Conservation (phyloP, 805 yeast species). For the Danielia oregonensis region DNA sequence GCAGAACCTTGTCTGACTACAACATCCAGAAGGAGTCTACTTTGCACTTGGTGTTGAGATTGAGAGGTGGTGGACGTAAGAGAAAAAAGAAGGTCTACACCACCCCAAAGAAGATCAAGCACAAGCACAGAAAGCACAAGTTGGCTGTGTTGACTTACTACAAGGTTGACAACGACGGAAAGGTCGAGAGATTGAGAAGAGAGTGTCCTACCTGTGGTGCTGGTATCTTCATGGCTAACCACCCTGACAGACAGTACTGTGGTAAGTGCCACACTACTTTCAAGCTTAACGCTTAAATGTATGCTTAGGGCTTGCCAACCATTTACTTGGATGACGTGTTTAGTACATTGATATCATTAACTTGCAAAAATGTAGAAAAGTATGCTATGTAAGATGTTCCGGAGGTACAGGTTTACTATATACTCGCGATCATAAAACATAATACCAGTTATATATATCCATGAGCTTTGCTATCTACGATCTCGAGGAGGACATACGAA, state of each 20-base stretch:
- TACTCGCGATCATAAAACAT: too few relatives aligned
- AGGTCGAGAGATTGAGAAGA: constrained; percentile 97
- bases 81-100: constrained; percentile 99
- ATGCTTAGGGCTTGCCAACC: neutral
- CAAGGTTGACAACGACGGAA: constrained; percentile 98
- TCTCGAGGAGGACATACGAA: constrained; percentile 59
- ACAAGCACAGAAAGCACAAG: constrained; percentile 99
- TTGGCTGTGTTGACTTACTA: constrained; percentile 98
- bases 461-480: constrained; percentile 53
- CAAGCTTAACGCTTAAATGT: constrained; percentile 38
- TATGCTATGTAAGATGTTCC: too few relatives aligned
- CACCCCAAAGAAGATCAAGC: constrained; percentile 99
- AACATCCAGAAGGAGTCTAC: constrained; percentile 99
- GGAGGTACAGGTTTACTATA: too few relatives aligned
- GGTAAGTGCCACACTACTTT: constrained; percentile 98
- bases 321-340: neutral
- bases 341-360: neutral
- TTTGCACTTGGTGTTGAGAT: constrained; percentile 90
- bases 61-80: constrained; percentile 92
- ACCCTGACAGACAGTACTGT: constrained; percentile 98
- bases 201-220: constrained; percentile 98
- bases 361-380: neutral
- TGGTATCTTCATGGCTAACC: constrained; percentile 99
- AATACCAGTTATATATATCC: too few relatives aligned
- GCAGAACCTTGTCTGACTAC: constrained; percentile 98